Evolutionary conservation across 1,284 basidiomycete species (phyloP).

Genomic region (Fomitiporia mediterranea): DNA sequence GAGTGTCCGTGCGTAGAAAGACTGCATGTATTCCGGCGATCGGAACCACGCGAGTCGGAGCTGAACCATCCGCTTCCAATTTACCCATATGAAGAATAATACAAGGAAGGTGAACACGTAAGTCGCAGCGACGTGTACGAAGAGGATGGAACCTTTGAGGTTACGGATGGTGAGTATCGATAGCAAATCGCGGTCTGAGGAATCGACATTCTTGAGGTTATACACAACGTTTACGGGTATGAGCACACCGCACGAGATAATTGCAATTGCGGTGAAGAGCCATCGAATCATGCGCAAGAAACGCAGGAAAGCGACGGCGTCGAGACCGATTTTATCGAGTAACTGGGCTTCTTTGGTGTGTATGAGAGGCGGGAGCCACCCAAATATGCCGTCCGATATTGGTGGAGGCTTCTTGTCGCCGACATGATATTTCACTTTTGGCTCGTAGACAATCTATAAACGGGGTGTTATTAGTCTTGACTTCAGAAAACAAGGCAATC

Average conservation of each 20-base stretch:
- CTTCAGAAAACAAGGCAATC: background rate
- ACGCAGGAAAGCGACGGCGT: constrained; percentile 90
- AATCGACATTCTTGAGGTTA: constrained; percentile 59
- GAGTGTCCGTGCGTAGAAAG: constrained; percentile 77
- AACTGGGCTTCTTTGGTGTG: constrained; percentile 84
- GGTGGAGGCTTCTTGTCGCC: constrained; percentile 77
- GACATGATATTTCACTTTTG: constrained; percentile 84
- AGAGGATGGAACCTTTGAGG: constrained; percentile 61
- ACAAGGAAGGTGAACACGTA: constrained; percentile 72
- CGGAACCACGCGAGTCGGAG: constrained; percentile 71
- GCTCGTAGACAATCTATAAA: constrained; percentile 75
- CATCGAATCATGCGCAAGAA: constrained; percentile 86
- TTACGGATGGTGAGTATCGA: constrained; percentile 78
- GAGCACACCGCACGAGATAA: constrained; percentile 69
- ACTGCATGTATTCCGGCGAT: constrained; percentile 69
- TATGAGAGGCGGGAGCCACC: constrained; percentile 87
- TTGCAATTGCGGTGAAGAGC: constrained; percentile 66
- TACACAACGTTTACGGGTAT: constrained; percentile 76
- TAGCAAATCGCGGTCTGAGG: constrained; percentile 52
- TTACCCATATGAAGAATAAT: constrained; percentile 58
- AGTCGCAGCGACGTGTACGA: constrained; percentile 69
- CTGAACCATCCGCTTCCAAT: constrained; percentile 71
- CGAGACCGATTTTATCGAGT: constrained; percentile 87
- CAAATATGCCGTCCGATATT: constrained; percentile 77
- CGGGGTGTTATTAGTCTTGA: background rate